These are phyloP conservation scores for Peronospora farinosa DNA, from an alignment of 352 stramenopile genomes.

Conservation along the genomic window DNA sequence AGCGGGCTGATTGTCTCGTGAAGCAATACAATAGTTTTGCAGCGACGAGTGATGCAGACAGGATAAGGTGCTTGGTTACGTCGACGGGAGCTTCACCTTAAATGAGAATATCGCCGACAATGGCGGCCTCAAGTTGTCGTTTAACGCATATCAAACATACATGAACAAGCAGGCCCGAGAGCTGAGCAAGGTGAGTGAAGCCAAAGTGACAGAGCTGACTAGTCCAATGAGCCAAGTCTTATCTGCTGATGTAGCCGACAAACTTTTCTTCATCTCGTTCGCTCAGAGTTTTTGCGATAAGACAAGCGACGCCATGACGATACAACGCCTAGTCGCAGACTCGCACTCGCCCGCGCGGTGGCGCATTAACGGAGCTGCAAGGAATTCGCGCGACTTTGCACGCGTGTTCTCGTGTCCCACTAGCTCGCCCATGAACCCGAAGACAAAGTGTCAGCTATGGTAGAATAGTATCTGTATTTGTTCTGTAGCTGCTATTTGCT, in stretches of 20 bases:
- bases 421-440: slow-evolving; percentile 60
- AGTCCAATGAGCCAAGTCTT: slow-evolving; percentile 17
- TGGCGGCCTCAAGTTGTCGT: slow-evolving; percentile 69
- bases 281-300: slow-evolving; percentile 70
- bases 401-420: slow-evolving; percentile 48
- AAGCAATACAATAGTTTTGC: slow-evolving; percentile 53
- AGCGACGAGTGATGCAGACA: slow-evolving; percentile 38
- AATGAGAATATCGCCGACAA: slow-evolving; percentile 84
- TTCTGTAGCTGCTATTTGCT: slow-evolving; percentile 9
- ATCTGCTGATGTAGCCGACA: slow-evolving; percentile 24
- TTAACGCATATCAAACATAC: slow-evolving; percentile 46
- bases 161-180: slow-evolving; percentile 18
- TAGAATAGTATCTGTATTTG: slow-evolving; percentile 24
- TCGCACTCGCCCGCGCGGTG: slow-evolving; percentile 60
- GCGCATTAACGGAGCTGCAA: slow-evolving; percentile 74
- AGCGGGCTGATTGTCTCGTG: slow-evolving; percentile 53
- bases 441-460: slow-evolving; percentile 70
- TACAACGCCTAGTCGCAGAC: slow-evolving; percentile 46
- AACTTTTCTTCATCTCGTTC: slow-evolving; percentile 78
- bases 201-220: slow-evolving; percentile 9
- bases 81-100: slow-evolving; percentile 77
- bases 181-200: slow-evolving; percentile 22
- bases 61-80: slow-evolving; percentile 42
- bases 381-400: slow-evolving; percentile 71
- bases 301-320: slow-evolving; percentile 47